phyloP scores from a whole-genome alignment of 2,329 filamentous ascomycete genomes.

The Fusarium irregulare region DNA sequence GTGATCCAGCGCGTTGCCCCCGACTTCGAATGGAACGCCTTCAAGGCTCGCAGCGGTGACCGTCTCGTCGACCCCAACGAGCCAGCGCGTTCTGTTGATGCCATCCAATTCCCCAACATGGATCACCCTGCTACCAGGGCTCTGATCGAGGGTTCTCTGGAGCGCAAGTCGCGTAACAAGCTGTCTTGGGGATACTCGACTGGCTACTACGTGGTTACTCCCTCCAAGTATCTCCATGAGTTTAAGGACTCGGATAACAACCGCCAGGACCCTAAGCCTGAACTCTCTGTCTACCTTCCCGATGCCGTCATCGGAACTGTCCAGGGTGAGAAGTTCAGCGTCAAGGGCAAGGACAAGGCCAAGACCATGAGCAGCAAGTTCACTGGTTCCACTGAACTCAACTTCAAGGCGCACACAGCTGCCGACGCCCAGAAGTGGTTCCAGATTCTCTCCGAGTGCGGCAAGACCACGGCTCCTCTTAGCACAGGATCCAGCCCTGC shows the following conservation, averaged over 20 bases:
- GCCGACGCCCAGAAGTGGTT: conserved; percentile 88
- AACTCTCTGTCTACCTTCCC: conserved; percentile 90
- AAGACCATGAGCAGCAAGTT: conserved; percentile 85
- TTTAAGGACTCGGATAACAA: conserved; percentile 90
- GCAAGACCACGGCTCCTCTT: conserved; percentile 60
- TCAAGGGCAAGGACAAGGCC: conserved; percentile 94
- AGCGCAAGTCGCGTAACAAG: conserved; percentile 91
- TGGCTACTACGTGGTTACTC: conserved; percentile 90
- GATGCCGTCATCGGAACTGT: conserved; percentile 82
- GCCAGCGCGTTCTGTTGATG: conserved; percentile 77
- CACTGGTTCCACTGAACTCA: conserved; percentile 80
- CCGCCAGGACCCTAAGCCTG: conserved; percentile 79
- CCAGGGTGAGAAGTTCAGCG: conserved; percentile 85
- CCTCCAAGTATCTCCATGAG: conserved; percentile 90
- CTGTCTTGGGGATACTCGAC: conserved; percentile 80
- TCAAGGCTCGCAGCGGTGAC: conserved; percentile 76
- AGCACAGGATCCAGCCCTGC: conserved; percentile 43
- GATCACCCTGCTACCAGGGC: conserved; percentile 82
- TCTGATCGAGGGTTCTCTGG: conserved; percentile 86
- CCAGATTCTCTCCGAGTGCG: conserved; percentile 73
- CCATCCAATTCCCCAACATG: conserved; percentile 89
- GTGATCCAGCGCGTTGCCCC: conserved; percentile 80
- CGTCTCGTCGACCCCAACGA: conserved; percentile 82
- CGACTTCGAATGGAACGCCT: conserved; percentile 93
- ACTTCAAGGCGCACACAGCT: conserved; percentile 87